A percentile compares a stretch with the other conserved stretches of the same genome.
Evolutionary conservation across 2,329 filamentous ascomycete genomes (phyloP).

Genomic region (Penicillium sp.): DNA sequence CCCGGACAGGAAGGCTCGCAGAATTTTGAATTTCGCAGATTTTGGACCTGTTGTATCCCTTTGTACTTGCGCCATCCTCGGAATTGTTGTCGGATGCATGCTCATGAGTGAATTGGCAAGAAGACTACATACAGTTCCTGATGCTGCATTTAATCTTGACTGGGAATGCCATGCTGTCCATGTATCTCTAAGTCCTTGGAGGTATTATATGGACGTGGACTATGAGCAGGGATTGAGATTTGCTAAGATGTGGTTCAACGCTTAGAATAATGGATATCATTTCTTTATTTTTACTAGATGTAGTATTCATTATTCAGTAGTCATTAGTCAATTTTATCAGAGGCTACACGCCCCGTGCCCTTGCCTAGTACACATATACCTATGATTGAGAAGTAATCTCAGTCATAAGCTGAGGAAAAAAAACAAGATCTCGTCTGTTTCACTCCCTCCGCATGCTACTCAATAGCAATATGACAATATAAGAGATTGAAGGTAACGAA

Average conservation of each 20-base stretch:
- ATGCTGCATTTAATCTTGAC: not conserved
- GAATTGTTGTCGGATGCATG: not conserved
- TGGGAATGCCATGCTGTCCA: not conserved
- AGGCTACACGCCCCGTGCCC: no score
- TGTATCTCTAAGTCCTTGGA: slow-evolving; percentile 1
- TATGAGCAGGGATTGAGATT: not conserved
- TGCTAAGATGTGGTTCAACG: slow-evolving; percentile 1
- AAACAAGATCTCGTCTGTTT: no score
- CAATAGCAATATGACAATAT: no score
- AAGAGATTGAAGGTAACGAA: no score
- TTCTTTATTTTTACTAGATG: no score
- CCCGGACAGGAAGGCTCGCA: not conserved
- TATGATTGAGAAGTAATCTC: no score
- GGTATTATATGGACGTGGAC: slow-evolving; percentile 2
- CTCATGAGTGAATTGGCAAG: not conserved
- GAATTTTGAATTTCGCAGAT: not conserved
- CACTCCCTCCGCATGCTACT: no score
- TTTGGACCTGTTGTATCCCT: not conserved
- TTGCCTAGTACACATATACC: no score
- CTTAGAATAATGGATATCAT: no score
- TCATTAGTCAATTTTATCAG: no score
- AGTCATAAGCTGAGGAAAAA: no score
- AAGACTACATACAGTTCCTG: not conserved
- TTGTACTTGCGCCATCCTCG: not conserved
- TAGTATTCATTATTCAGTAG: no score